These are phyloP conservation scores for Lachnellula suecica DNA, from an alignment of 2,329 filamentous ascomycete species.

Conservation along the genomic window DNA sequence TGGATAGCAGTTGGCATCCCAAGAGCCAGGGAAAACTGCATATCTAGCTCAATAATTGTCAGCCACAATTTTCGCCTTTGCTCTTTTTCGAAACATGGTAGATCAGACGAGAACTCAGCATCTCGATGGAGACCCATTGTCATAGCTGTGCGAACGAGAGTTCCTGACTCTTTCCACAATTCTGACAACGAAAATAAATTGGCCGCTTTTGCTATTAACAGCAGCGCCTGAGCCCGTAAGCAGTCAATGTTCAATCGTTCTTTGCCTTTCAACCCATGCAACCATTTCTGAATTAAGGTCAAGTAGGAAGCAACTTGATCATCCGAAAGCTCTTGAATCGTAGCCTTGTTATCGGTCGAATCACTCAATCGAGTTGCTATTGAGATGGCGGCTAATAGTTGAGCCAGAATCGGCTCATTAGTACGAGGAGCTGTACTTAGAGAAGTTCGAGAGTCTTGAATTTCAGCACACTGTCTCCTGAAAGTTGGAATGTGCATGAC, in stretches of 20 bases:
- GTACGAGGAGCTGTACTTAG: slow-evolving; percentile 4
- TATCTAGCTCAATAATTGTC: slow-evolving; percentile 51
- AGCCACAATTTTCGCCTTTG: slow-evolving; percentile 56
- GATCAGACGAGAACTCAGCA: slow-evolving; percentile 45
- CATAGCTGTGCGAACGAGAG: slow-evolving; percentile 50
- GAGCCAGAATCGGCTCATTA: slow-evolving; percentile 12
- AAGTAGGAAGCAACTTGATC: slow-evolving; percentile 10
- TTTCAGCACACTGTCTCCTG: slow-evolving; percentile 9
- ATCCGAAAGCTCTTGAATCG: slow-evolving; percentile 7
- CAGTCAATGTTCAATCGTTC: slow-evolving; percentile 10
- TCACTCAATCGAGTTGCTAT: slow-evolving; percentile 18
- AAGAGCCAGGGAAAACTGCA: slow-evolving; percentile 50
- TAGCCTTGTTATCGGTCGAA: not conserved
- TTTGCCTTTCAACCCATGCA: slow-evolving; percentile 17
- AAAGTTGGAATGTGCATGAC: slow-evolving; percentile 22
- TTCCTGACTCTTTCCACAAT: slow-evolving; percentile 33
- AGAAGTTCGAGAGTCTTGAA: slow-evolving; percentile 4
- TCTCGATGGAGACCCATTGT: slow-evolving; percentile 59
- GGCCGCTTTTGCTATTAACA: slow-evolving; percentile 11
- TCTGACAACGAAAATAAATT: slow-evolving; percentile 2
- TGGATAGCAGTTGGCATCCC: slow-evolving; percentile 49
- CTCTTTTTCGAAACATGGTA: slow-evolving; percentile 48
- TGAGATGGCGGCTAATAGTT: slow-evolving; percentile 14
- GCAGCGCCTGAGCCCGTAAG: slow-evolving; percentile 14
- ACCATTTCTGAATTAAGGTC: slow-evolving; percentile 15